Evolutionary conservation across 2,329 filamentous ascomycete genomes (phyloP).

Genomic region (Ophiocordyceps australis): DNA sequence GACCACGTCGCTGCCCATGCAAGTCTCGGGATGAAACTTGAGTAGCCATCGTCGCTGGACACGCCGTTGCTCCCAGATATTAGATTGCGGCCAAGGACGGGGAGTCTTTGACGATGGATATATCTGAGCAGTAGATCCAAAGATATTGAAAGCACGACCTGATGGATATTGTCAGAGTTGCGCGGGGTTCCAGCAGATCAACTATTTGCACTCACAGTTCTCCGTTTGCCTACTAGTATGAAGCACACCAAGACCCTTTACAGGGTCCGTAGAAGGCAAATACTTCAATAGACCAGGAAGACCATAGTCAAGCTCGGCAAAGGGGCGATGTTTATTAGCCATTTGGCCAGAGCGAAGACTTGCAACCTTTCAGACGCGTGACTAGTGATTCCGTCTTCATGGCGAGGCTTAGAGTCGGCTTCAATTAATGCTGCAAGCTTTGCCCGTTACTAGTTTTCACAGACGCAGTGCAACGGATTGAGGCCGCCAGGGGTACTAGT

Average conservation of each 20-base stretch:
- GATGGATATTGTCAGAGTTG: not conserved
- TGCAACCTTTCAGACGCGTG: constrained; percentile 10
- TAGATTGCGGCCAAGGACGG: constrained; percentile 7
- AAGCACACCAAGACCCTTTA: constrained; percentile 9
- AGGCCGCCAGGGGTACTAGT: too few relatives aligned
- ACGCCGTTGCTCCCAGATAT: constrained; percentile 12
- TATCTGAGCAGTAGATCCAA: constrained; percentile 14
- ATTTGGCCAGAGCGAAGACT: constrained; percentile 14
- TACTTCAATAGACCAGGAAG: constrained; percentile 15
- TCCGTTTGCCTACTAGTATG: constrained; percentile 12
- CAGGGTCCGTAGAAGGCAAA: constrained; percentile 7
- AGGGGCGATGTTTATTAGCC: constrained; percentile 14
- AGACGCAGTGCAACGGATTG: too few relatives aligned
- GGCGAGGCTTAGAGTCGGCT: too few relatives aligned
- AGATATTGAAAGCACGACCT: constrained; percentile 13
- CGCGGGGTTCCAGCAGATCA: too few relatives aligned
- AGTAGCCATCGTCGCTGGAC: constrained; percentile 29
- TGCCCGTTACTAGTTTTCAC: too few relatives aligned
- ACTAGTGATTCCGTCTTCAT: constrained; percentile 13
- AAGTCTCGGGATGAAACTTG: constrained; percentile 30
- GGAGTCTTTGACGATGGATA: constrained; percentile 13
- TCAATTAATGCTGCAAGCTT: too few relatives aligned
- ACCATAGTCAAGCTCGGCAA: constrained; percentile 14
- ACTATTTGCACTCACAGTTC: constrained; percentile 8
- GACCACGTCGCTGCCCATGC: constrained; percentile 16